Percentiles rank a stretch among this genome's conserved stretches.
phyloP scores from a whole-genome alignment of 2,329 filamentous ascomycete species.

The Coniochaeta sp. region DNA sequence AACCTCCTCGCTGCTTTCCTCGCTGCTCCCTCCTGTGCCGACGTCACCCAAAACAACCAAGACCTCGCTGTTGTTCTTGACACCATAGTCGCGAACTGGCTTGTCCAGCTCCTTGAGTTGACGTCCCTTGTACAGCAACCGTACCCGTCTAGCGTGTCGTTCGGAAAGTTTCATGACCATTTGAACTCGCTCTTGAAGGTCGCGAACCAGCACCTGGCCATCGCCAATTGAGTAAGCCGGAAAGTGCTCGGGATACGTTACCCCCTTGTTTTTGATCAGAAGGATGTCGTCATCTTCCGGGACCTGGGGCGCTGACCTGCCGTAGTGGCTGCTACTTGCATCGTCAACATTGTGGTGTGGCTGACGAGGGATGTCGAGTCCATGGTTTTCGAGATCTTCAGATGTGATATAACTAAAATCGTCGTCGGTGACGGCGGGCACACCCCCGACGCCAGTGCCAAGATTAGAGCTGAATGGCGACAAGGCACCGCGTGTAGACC shows the following conservation, averaged over 20 bases:
- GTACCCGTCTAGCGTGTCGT: constrained; percentile 43
- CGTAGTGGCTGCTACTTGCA: constrained; percentile 6
- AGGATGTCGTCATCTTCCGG: constrained; percentile 59
- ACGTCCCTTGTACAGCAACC: constrained; percentile 66
- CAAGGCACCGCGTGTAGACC: constrained; percentile 32
- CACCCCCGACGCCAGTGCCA: constrained; percentile 34
- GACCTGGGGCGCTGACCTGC: constrained; percentile 20
- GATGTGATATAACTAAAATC: constrained; percentile 82
- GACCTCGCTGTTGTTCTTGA: constrained; percentile 56
- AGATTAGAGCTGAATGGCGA: constrained; percentile 44
- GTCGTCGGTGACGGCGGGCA: constrained; percentile 61
- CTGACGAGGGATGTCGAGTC: constrained; percentile 20
- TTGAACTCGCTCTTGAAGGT: constrained; percentile 60
- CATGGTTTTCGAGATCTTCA: constrained; percentile 53
- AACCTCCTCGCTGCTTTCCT: constrained; percentile 34
- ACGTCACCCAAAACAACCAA: constrained; percentile 44
- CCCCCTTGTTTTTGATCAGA: constrained; percentile 59
- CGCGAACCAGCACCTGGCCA: constrained; percentile 59
- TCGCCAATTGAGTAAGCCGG: constrained; percentile 69
- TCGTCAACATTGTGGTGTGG: constrained; percentile 15
- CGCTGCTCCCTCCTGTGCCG: constrained; percentile 17
- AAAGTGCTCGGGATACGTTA: constrained; percentile 63
- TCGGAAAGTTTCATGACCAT: constrained; percentile 57
- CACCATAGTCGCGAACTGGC: constrained; percentile 49
- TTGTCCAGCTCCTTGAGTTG: constrained; percentile 57